phyloP scores from a whole-genome alignment of 306 rosid genomes.

The Cicer chorassanicum region DNA sequence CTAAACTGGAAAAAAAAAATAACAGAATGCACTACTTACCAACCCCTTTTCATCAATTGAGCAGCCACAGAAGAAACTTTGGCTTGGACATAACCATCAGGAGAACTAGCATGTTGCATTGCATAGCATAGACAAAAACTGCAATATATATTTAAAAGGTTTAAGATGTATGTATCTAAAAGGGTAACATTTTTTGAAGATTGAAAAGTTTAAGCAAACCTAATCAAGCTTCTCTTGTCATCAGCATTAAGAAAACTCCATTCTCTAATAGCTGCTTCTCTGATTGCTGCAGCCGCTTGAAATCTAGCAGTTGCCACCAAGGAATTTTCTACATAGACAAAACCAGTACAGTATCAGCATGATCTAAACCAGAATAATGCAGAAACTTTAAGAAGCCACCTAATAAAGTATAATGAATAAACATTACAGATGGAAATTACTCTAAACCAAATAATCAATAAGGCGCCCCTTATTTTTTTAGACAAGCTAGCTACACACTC shows the following conservation, averaged over 20 bases:
- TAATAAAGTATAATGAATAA: constrained; percentile 21
- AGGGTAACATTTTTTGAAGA: constrained; percentile 3
- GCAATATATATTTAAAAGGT: constrained; percentile 47
- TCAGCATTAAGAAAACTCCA: constrained; percentile 79
- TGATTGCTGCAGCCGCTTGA: constrained; percentile 91
- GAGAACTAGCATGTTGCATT: constrained; percentile 85
- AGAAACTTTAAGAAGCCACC: constrained; percentile 3
- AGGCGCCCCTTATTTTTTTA: not conserved
- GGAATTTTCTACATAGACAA: constrained; percentile 74
- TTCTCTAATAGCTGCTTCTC: constrained; percentile 94
- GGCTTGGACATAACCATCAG: constrained; percentile 79
- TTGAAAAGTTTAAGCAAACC: constrained; percentile 52
- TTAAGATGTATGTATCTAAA: constrained; percentile 3
- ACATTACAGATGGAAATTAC: not conserved
- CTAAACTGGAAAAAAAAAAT: constrained; percentile 16
- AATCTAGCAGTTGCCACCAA: constrained; percentile 81
- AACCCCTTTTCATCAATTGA: constrained; percentile 96
- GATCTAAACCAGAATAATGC: constrained; percentile 38
- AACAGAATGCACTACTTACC: constrained; percentile 59
- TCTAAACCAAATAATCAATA: constrained; percentile 26
- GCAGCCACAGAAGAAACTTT: constrained; percentile 95
- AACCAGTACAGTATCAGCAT: constrained; percentile 46
- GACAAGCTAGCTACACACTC: not conserved
- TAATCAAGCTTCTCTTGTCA: constrained; percentile 77
- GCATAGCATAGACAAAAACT: constrained; percentile 82